Evolutionary conservation across 495 filamentous ascomycete species (phyloP).

Genomic region (Hypoxylon fuscum): DNA sequence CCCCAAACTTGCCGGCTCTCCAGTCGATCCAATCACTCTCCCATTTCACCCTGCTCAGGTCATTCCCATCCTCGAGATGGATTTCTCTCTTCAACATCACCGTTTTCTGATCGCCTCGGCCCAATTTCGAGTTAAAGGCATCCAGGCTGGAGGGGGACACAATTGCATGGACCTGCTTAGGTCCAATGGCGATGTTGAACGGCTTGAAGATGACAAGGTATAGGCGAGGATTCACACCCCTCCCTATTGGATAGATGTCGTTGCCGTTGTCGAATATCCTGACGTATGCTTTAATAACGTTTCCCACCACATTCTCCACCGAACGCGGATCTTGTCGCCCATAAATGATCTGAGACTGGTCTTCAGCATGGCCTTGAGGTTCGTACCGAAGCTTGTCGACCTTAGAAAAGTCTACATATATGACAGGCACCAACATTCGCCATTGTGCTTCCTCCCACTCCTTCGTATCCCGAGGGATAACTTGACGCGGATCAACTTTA

Average conservation of each 20-base stretch:
- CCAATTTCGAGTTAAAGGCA: background rate
- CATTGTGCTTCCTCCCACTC: conserved; percentile 7
- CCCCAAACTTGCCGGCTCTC: no score
- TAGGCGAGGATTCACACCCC: background rate
- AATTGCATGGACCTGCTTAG: background rate
- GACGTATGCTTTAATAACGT: background rate
- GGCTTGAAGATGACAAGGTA: conserved; percentile 1
- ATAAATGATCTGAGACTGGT: background rate
- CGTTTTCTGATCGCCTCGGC: background rate
- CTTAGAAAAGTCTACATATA: conserved; percentile 1
- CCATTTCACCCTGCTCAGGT: background rate
- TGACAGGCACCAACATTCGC: background rate
- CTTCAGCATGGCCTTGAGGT: no score
- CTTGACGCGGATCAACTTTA: conserved; percentile 4
- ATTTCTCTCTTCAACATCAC: background rate
- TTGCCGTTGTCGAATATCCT: background rate
- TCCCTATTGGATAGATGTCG: background rate
- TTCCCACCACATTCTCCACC: background rate
- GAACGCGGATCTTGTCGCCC: background rate
- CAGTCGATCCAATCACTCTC: background rate
- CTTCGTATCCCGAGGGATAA: conserved; percentile 4
- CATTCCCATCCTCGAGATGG: background rate
- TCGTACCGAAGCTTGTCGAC: no score
- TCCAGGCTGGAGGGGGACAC: background rate
- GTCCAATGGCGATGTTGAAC: conserved; percentile 3